Base-by-base conservation (phyloP, 192 early-diverging fungal genomes). In the Coemansia sp. region DNA sequence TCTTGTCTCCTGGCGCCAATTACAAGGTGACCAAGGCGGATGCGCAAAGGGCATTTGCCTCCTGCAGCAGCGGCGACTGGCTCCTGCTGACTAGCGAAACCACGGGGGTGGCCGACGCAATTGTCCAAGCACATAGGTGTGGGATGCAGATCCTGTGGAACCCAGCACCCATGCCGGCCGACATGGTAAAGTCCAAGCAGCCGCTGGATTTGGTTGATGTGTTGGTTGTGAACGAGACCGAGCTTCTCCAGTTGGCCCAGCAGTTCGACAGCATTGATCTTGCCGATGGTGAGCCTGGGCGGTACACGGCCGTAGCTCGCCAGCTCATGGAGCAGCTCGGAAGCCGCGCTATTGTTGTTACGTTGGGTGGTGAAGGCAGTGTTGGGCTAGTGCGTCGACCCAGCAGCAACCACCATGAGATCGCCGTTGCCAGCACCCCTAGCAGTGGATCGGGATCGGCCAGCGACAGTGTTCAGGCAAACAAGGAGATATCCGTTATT, bases 11-110 rank as follows among this genome's bases (percentile, higher is more conserved):
- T 3, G 91, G 89, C 10, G 80, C 91, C 12, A 94, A 91, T 74
- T 62, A 79, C 55, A 47, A 58, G 16, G 58, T 84, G 17, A 75
- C 72, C 17, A 35, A 45, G 16, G 60, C 44, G 17, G 74, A 85
- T 23, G 78, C 70, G 7, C 49, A 30, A 10, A 30, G 56, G n/a
- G 77, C 80, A 13, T 51, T 86, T n/a, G 60, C 63, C 2, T 30
- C 59, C 22, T 86, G 85, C 52, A 54, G 63, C 5, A 17, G 46
- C 16, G 82, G 80, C 9, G 88, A 89, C 51, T 90, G 85, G 86
- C 64, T 93, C 14, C 48, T 94, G 1, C 73, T 92, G 56, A 92
- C 94, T 36, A 94, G 92, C 65, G 94, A 97, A 61, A 90, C 92
- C 1, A 78, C 76, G 17, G 65, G 65, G 8, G 84, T 85, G 16